Evolutionary conservation across 768 basidiomycete species (phyloP).

Genomic region (Mycena galopus): DNA sequence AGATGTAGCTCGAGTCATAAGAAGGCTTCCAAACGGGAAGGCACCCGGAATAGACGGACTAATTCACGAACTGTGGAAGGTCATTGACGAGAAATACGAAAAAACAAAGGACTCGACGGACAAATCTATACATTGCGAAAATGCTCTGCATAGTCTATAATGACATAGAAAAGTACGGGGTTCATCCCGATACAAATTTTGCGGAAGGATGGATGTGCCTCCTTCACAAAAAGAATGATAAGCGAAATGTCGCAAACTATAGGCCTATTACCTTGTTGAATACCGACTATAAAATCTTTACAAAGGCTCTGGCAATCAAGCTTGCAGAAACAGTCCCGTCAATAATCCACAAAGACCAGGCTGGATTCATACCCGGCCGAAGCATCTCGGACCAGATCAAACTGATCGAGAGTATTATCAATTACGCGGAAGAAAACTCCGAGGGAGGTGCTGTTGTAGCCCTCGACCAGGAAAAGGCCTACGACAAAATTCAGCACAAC

Average conservation of each 20-base stretch:
- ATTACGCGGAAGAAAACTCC: not conserved
- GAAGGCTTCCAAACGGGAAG: not conserved
- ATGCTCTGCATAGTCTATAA: not conserved
- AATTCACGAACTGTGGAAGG: not conserved
- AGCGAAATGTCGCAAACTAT: constrained; percentile 5
- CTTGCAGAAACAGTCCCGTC: not conserved
- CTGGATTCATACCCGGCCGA: constrained; percentile 41
- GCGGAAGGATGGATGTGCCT: constrained; percentile 23
- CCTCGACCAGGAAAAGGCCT: too few species aligned
- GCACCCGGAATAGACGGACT: not conserved
- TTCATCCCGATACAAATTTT: not conserved
- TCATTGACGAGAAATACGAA: not conserved
- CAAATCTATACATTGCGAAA: not conserved
- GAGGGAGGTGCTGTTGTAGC: too few species aligned
- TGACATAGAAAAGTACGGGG: constrained; percentile 6
- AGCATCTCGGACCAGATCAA: constrained; percentile 40
- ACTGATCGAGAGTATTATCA: constrained; percentile 32
- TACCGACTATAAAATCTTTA: constrained; percentile 17
- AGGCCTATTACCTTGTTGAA: constrained; percentile 14
- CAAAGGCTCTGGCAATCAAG: constrained; percentile 2
- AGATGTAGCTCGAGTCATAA: not conserved
- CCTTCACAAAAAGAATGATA: constrained; percentile 12
- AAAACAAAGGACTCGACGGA: not conserved
- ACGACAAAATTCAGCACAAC: constrained; percentile 33
- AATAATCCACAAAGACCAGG: constrained; percentile 13